Evolutionary conservation across 2,329 filamentous ascomycete genomes (phyloP).

Genomic region (Tolypocladium pustulatum): DNA sequence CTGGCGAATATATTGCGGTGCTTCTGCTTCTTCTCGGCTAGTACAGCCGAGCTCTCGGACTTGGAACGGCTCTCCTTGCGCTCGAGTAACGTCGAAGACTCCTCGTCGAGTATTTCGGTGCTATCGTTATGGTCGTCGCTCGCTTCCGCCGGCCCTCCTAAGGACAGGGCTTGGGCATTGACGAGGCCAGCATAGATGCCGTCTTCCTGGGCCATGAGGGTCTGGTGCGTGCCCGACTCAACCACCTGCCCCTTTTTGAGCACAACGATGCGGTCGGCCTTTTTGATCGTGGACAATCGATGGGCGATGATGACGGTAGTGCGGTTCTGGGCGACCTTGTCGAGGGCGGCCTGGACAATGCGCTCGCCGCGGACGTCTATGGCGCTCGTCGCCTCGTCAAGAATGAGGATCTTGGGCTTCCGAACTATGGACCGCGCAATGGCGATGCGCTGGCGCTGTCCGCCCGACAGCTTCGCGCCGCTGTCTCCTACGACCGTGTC

Average conservation of each 20-base stretch:
- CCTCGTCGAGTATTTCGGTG: slow-evolving; percentile 14
- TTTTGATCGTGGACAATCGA: slow-evolving; percentile 62
- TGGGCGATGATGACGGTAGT: slow-evolving; percentile 70
- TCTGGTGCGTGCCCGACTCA: slow-evolving; percentile 67
- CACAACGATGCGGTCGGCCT: slow-evolving; percentile 71
- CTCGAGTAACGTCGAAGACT: slow-evolving; percentile 18
- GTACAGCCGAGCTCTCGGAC: slow-evolving; percentile 18
- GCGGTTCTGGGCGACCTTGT: slow-evolving; percentile 48
- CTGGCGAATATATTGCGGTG: slow-evolving; percentile 36
- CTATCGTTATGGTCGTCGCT: slow-evolving; percentile 24
- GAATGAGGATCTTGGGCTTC: slow-evolving; percentile 58
- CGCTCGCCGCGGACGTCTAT: slow-evolving; percentile 43
- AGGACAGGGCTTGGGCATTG: slow-evolving; percentile 47
- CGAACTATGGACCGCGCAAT: slow-evolving; percentile 68
- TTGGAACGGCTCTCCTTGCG: slow-evolving; percentile 35
- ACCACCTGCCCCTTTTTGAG: slow-evolving; percentile 59
- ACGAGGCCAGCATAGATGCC: slow-evolving; percentile 62
- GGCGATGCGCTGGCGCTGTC: slow-evolving; percentile 73
- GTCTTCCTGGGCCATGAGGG: slow-evolving; percentile 47
- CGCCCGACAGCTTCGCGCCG: slow-evolving; percentile 71
- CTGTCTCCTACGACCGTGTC: slow-evolving; percentile 66
- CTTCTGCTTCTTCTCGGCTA: slow-evolving; percentile 15
- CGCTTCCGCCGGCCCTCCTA: slow-evolving; percentile 35
- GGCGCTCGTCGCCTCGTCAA: slow-evolving; percentile 70
- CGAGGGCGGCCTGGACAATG: slow-evolving; percentile 55